These are phyloP conservation scores for Adansonia madagascariensis DNA, from an alignment of 441 rosid species.

Conservation along the genomic window DNA sequence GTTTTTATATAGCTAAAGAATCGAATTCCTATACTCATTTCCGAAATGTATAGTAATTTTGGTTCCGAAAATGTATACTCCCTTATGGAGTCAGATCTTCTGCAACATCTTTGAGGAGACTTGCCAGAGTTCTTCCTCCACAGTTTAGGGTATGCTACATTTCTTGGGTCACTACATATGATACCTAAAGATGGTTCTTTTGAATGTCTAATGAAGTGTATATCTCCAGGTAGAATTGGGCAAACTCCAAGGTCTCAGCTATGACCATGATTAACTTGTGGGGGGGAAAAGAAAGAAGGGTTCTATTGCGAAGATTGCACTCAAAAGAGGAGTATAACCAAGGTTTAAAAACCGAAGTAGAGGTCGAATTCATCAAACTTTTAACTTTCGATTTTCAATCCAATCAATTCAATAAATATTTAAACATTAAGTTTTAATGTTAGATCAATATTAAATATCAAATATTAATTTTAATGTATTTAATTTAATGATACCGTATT, in stretches of 20 bases:
- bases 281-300: slow-evolving; percentile 51
- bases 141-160: slow-evolving; percentile 80
- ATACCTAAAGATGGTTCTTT: slow-evolving; percentile 21
- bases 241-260: slow-evolving; percentile 84
- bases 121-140: slow-evolving; percentile 86
- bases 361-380: too few relatives aligned
- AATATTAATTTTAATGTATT: too few relatives aligned
- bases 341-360: slow-evolving; percentile 43
- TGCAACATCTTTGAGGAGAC: slow-evolving; percentile 78
- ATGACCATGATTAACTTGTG: slow-evolving; percentile 76
- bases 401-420: too few relatives aligned
- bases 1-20: too few relatives aligned
- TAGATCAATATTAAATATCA: too few relatives aligned
- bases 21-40: not conserved
- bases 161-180: slow-evolving; percentile 22
- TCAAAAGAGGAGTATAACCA: slow-evolving; percentile 87
- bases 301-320: slow-evolving; percentile 81
- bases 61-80: slow-evolving; percentile 90
- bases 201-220: slow-evolving; percentile 28
- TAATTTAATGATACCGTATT: too few relatives aligned
- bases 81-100: slow-evolving; percentile 84
- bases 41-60: slow-evolving; percentile 66
- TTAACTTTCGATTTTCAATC: too few relatives aligned
- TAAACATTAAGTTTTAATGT: too few relatives aligned
- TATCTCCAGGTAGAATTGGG: slow-evolving; percentile 74